phyloP scores from a whole-genome alignment of 2,329 filamentous ascomycete genomes.

The Zymoseptoria brevis region DNA sequence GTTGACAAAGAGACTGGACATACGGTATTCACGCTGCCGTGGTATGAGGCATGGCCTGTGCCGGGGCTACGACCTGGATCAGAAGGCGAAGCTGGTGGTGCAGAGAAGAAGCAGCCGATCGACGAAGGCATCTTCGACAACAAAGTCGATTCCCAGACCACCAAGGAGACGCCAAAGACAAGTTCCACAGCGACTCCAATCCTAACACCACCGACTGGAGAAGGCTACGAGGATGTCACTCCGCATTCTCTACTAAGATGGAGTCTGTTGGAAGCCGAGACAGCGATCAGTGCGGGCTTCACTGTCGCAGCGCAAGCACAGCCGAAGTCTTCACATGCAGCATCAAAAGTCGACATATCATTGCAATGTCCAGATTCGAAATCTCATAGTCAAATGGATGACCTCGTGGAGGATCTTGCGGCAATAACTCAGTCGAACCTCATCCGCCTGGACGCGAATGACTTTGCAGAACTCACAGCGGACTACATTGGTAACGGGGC shows the following conservation, averaged over 20 bases:
- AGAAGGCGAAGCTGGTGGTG: background rate
- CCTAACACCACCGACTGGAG: constrained; percentile 4
- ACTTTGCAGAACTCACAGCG: constrained; percentile 61
- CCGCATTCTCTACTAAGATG: constrained; percentile 16
- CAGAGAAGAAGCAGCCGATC: constrained; percentile 7
- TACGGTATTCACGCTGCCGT: constrained; percentile 25
- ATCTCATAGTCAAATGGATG: constrained; percentile 47
- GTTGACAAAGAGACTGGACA: constrained; percentile 26
- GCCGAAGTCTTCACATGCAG: constrained; percentile 16
- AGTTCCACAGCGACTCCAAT: background rate
- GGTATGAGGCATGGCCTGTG: constrained; percentile 18
- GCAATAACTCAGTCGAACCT: constrained; percentile 56
- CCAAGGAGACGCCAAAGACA: background rate
- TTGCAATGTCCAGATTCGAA: constrained; percentile 48
- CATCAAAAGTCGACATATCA: constrained; percentile 24
- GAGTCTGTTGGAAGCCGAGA: constrained; percentile 23
- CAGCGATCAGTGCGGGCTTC: constrained; percentile 18
- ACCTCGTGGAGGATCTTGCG: constrained; percentile 57
- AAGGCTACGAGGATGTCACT: constrained; percentile 8
- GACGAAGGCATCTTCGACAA: constrained; percentile 19
- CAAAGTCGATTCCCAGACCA: constrained; percentile 3
- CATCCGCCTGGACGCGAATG: constrained; percentile 59
- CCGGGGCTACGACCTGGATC: constrained; percentile 4
- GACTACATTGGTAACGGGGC: constrained; percentile 57
- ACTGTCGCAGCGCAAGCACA: constrained; percentile 10